Base-by-base conservation (phyloP, 2,329 filamentous ascomycete genomes). In the Claviceps fusiformis region DNA sequence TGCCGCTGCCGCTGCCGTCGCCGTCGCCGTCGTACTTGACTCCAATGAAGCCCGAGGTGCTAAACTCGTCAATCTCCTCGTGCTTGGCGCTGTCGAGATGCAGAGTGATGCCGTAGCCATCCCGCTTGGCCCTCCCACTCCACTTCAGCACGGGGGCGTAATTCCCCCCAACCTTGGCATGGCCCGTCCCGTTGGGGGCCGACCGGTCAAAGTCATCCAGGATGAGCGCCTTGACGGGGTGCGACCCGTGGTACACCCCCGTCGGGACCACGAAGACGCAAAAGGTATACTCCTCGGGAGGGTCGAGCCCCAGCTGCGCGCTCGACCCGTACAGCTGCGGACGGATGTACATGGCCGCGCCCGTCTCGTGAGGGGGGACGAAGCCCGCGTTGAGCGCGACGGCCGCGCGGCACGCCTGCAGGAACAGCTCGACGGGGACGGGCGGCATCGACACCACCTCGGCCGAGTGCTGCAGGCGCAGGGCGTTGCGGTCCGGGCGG, bases 151-250 rank as follows among this genome's bases (percentile, higher is more conserved):
- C 92, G 3, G 92, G 92, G 10, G 91, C 92, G 67, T 97, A 97
- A 73, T 97, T 97, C 15, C 92, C 93, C 31, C 93, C 92, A 3
- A 97, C 80, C 73, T 97, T 97, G n/a, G 89, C 92, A 59, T 82
- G 85, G 0, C 92, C 92, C 0, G 88, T 95, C 0, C 92, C 92
- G 63, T 90, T 82, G 1, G 93, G 92, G n/a, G 92, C 92, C 0
- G 91, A 82, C 35, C 92, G 87, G 70, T 97, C 92, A 67, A 97
- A 97, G 35, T 93, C 86, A 64, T 97, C 92, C 3, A 97, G 77
- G 57, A 97, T 87, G 54, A 96, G 73, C 1, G 87, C 89, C 64
- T 87, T 84, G n/a, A 95, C 89, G 0, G 92, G 89, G 62, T 90
- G 82, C 0, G 85, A 82, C 43, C 93, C 92, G 70, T 97, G 92